These are phyloP conservation scores for Aurinia saxatilis DNA, from an alignment of 345 rosid species.

Conservation along the genomic window DNA sequence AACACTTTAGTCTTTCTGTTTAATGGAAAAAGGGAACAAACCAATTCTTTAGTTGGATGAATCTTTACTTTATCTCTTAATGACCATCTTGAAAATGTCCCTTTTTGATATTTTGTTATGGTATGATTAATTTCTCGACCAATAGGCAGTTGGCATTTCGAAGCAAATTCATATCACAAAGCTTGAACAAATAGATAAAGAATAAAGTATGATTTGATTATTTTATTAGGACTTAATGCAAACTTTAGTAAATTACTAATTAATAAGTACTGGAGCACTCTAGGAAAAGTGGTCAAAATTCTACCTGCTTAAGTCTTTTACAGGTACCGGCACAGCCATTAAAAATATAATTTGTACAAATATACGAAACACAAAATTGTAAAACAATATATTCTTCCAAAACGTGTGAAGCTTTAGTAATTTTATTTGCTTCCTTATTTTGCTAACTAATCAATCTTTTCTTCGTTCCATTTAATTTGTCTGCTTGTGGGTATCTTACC, in stretches of 20 bases:
- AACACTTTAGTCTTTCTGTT: no score
- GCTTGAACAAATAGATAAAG: constrained; percentile 10
- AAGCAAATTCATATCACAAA: not conserved
- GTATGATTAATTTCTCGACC: constrained; percentile 10
- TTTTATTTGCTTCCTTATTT: not conserved
- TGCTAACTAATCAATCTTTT: not conserved
- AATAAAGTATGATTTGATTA: constrained; percentile 16
- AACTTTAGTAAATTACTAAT: not conserved
- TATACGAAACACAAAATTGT: not conserved
- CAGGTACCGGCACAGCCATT: constrained; percentile 10
- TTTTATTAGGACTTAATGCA: not conserved
- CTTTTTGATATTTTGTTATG: not conserved
- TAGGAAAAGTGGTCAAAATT: constrained; percentile 25
- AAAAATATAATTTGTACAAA: not conserved
- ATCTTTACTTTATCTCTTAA: no score
- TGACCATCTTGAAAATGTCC: not conserved
- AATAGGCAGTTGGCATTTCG: constrained; percentile 11
- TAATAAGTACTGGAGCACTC: constrained; percentile 7
- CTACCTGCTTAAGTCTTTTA: constrained; percentile 3
- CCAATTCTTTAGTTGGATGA: not conserved
- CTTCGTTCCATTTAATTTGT: not conserved
- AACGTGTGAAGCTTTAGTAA: not conserved
- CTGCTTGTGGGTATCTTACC: constrained; percentile 11
- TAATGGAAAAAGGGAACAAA: not conserved
- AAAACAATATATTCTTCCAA: constrained; percentile 1